Percentiles rank a stretch among this genome's conserved stretches.
Conservation (phyloP, 108 stramenopile species). For the Conticribra weissflogii region DNA sequence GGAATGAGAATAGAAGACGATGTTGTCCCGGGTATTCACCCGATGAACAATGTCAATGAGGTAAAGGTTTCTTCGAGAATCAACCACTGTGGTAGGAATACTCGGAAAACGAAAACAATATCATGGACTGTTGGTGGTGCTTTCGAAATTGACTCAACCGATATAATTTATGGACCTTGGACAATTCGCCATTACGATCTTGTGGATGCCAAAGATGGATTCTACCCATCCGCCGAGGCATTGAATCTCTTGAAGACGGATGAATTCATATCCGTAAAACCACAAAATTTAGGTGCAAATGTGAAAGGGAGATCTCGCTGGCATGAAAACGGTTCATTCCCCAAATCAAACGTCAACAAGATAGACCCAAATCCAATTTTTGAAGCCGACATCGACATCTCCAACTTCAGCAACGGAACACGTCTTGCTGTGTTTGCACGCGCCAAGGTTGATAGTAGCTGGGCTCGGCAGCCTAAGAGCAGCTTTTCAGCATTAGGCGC, state of each 20-base stretch:
- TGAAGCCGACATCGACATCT: constrained; percentile 33
- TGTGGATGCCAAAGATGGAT: constrained; percentile 25
- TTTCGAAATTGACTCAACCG: constrained; percentile 62
- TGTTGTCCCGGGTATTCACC: constrained; percentile 32
- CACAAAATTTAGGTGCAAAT: constrained; percentile 10
- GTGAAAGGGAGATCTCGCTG: constrained; percentile 41
- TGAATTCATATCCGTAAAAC: constrained; percentile 1
- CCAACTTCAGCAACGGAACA: constrained; percentile 16
- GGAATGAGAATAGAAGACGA: constrained; percentile 46
- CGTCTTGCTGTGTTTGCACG: constrained; percentile 45
- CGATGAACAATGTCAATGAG: not conserved
- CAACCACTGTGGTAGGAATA: no score
- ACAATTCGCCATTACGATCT: constrained; percentile 31
- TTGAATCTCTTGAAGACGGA: constrained; percentile 23
- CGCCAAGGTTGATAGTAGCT: constrained; percentile 61
- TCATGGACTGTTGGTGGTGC: constrained; percentile 76
- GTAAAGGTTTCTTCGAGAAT: no score
- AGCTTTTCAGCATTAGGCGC: constrained; percentile 40
- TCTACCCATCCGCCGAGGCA: constrained; percentile 25
- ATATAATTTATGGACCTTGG: constrained; percentile 46
- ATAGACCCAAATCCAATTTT: constrained; percentile 38
- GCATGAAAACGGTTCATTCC: constrained; percentile 43
- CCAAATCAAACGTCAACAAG: constrained; percentile 10
- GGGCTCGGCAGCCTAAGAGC: constrained; percentile 15
- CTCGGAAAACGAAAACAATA: no score